Evolutionary conservation across 2,329 filamentous ascomycete species (phyloP).

Genomic region (Acephala macrosclerotiorum): DNA sequence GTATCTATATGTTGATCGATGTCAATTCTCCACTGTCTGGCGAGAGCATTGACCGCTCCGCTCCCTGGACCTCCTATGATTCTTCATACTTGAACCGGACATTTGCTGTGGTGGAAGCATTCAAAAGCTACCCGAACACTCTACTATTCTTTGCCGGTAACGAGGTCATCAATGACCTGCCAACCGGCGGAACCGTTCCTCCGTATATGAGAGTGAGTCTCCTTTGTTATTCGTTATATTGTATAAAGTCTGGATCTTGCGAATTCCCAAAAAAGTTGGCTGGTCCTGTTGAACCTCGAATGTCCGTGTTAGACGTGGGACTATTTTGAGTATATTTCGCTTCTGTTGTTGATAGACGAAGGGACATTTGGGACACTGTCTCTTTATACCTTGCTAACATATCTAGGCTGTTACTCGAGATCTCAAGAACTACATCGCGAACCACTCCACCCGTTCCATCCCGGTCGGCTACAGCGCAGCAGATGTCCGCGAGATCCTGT

Average conservation of each 20-base stretch:
- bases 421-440: conserved; percentile 81
- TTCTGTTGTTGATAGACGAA: too few species aligned
- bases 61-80: conserved; percentile 68
- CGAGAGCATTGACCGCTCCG: conserved; percentile 60
- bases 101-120: conserved; percentile 71
- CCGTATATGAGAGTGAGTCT: conserved; percentile 66
- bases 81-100: conserved; percentile 68
- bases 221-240: neutral
- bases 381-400: conserved; percentile 24
- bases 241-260: too few species aligned
- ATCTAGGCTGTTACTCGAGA: conserved; percentile 76
- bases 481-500: conserved; percentile 75
- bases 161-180: conserved; percentile 75
- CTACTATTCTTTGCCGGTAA: conserved; percentile 81
- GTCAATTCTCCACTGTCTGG: conserved; percentile 70
- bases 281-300: too few species aligned
- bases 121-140: conserved; percentile 71
- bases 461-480: conserved; percentile 84
- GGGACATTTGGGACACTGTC: too few species aligned
- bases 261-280: too few species aligned
- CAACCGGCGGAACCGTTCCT: conserved; percentile 65
- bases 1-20: conserved; percentile 74
- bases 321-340: too few species aligned
- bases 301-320: too few species aligned
- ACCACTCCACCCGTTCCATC: conserved; percentile 70